Conservation (phyloP, 1,139 yeast genomes). For the Geotrichum siamense region DNA sequence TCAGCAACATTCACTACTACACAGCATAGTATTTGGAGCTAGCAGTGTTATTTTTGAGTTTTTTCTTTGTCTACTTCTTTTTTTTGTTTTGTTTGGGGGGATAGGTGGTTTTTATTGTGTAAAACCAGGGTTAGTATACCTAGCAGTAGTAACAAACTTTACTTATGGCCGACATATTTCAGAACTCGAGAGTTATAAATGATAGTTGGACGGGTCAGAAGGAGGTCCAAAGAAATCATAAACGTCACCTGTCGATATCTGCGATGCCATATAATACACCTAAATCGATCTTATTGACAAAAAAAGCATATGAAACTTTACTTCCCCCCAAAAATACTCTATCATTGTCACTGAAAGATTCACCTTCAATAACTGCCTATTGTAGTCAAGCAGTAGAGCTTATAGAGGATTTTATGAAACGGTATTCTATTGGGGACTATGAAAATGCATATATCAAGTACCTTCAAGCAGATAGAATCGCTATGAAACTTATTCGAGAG, state of each 20-base stretch:
- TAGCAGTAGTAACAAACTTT: too few relatives aligned
- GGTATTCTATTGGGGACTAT: constrained; percentile 8
- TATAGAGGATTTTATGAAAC: background rate
- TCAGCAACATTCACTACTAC: too few relatives aligned
- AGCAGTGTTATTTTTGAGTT: too few relatives aligned
- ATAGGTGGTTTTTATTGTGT: too few relatives aligned
- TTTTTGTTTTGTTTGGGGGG: too few relatives aligned
- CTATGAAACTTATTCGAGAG: constrained; percentile 18
- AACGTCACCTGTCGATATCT: constrained; percentile 14
- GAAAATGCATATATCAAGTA: constrained; percentile 17
- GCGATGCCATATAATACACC: constrained; percentile 8
- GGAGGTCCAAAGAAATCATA: constrained; percentile 1
- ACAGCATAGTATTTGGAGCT: too few relatives aligned
- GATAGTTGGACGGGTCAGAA: background rate
- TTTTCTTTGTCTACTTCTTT: too few relatives aligned
- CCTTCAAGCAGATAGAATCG: constrained; percentile 17
- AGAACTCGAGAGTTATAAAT: background rate
- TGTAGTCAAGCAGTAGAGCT: constrained; percentile 5
- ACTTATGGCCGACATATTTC: constrained; percentile 1
- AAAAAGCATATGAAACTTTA: constrained; percentile 13
- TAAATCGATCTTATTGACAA: constrained; percentile 10
- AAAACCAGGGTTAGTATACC: too few relatives aligned
- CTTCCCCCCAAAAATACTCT: constrained; percentile 5
- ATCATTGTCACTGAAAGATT: constrained; percentile 7
- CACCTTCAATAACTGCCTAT: background rate